Evolutionary conservation across 495 filamentous ascomycete genomes (phyloP).

Genomic region (Paragyromitra xinjiangensis): DNA sequence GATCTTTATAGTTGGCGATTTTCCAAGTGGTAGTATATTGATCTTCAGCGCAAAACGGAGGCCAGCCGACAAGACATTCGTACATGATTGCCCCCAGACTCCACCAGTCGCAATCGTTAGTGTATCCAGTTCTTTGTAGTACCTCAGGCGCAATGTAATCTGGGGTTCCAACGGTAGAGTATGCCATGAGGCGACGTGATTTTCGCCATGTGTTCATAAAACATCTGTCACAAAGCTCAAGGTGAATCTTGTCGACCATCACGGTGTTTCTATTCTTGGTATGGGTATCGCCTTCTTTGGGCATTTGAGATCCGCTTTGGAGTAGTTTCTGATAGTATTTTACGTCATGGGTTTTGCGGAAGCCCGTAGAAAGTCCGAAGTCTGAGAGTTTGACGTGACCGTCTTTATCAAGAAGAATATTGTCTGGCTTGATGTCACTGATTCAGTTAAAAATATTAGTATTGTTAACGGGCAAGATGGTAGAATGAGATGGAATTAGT

Average conservation of each 20-base stretch:
- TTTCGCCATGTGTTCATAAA: conserved; percentile 97
- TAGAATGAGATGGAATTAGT: conserved; percentile 27
- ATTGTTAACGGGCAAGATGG: not conserved
- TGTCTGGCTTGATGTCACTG: conserved; percentile 97
- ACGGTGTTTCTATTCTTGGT: conserved; percentile 81
- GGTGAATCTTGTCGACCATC: conserved; percentile 91
- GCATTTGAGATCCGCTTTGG: conserved; percentile 64
- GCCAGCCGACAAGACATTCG: conserved; percentile 97
- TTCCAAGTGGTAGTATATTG: conserved; percentile 94
- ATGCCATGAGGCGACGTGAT: conserved; percentile 88
- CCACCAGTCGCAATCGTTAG: conserved; percentile 97
- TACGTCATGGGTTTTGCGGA: conserved; percentile 93
- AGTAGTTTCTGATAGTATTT: conserved; percentile 93
- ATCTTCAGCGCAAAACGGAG: conserved; percentile 96
- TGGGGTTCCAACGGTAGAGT: conserved; percentile 94
- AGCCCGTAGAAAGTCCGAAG: conserved; percentile 94
- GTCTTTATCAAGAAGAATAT: conserved; percentile 88
- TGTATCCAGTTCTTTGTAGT: conserved; percentile 90
- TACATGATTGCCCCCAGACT: conserved; percentile 98
- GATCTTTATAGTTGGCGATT: conserved; percentile 95
- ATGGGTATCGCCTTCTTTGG: conserved; percentile 65
- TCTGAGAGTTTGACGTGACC: conserved; percentile 98
- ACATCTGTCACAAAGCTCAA: conserved; percentile 90
- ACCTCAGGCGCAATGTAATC: conserved; percentile 99
- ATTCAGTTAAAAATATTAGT: not conserved